Percentiles rank a stretch among this genome's conserved stretches.
Conservation (phyloP, 1,284 basidiomycete genomes). For the Ustilago nuda region DNA sequence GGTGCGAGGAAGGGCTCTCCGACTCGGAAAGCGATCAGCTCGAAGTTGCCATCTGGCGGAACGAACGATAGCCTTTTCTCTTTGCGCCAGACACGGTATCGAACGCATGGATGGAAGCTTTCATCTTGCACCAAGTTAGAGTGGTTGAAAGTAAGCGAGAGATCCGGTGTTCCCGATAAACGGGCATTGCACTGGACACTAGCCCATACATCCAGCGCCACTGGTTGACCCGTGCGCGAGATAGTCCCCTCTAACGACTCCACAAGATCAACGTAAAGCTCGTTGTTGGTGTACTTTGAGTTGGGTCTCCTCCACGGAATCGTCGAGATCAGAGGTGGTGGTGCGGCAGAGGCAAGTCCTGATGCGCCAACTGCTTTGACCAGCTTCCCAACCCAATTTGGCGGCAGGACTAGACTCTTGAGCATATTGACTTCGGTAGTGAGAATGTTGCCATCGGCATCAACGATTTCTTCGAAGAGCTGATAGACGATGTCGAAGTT, state of each 20-base stretch:
- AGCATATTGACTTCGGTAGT: constrained; percentile 63
- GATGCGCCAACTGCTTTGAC: constrained; percentile 57
- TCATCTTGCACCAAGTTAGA: constrained; percentile 80
- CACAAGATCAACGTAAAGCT: constrained; percentile 62
- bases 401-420: constrained; percentile 62
- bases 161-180: constrained; percentile 69
- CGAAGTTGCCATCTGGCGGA: constrained; percentile 62
- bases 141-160: constrained; percentile 48
- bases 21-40: constrained; percentile 54
- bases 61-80: constrained; percentile 54
- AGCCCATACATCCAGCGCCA: constrained; percentile 52
- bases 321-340: constrained; percentile 70
- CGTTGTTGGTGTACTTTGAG: constrained; percentile 62
- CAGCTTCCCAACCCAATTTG: constrained; percentile 63
- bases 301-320: constrained; percentile 65
- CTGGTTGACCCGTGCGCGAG: constrained; percentile 71
- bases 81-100: constrained; percentile 78
- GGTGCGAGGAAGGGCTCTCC: constrained; percentile 68
- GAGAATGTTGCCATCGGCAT: constrained; percentile 64
- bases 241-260: constrained; percentile 57
- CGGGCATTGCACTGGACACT: constrained; percentile 53
- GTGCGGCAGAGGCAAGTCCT: constrained; percentile 70
- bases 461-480: constrained; percentile 66
- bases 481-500: constrained; percentile 67
- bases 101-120: constrained; percentile 89